These are phyloP conservation scores for Didymella lethalis DNA, from an alignment of 2,329 filamentous ascomycete species.

Conservation along the genomic window DNA sequence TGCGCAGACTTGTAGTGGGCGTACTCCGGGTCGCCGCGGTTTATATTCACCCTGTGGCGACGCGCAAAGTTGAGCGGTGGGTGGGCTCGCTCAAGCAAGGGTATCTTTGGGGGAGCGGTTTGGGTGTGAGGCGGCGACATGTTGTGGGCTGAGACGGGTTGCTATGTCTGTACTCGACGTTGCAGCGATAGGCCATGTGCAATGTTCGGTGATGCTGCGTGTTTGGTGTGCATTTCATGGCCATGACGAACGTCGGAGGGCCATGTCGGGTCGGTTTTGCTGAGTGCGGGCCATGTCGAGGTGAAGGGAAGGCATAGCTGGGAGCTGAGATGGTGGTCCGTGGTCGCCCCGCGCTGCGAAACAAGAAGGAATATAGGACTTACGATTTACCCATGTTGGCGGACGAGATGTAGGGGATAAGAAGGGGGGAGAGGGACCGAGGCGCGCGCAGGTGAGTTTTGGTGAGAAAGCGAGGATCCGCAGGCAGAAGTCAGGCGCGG, in stretches of 20 bases:
- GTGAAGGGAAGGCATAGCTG: conserved; percentile 34
- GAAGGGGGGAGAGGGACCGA: conserved; percentile 4
- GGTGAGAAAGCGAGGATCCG: conserved; percentile 18
- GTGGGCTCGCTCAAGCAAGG: conserved; percentile 34
- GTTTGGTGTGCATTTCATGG: background rate
- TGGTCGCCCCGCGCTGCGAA: conserved; percentile 22
- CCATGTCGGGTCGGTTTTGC: conserved; percentile 9
- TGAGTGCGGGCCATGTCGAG: conserved; percentile 14
- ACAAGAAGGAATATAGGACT: conserved; percentile 39
- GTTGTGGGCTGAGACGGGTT: conserved; percentile 10
- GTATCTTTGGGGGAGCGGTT: conserved; percentile 29
- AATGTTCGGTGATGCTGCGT: background rate
- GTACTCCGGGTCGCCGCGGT: conserved; percentile 36
- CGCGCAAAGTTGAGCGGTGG: conserved; percentile 46
- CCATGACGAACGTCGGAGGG: conserved; percentile 20
- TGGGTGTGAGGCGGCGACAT: conserved; percentile 24
- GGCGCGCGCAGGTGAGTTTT: conserved; percentile 1
- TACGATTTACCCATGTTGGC: conserved; percentile 53
- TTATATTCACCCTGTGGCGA: conserved; percentile 31
- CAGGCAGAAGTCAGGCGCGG: conserved; percentile 28
- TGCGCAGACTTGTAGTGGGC: conserved; percentile 35
- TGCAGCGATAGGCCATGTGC: background rate
- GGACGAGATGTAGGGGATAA: conserved; percentile 19
- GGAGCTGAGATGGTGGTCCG: conserved; percentile 23
- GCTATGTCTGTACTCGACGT: background rate